Percentiles rank a stretch among this genome's conserved stretches.
Conservation (phyloP, 345 rosid species). For the Moricandia moricandioides region DNA sequence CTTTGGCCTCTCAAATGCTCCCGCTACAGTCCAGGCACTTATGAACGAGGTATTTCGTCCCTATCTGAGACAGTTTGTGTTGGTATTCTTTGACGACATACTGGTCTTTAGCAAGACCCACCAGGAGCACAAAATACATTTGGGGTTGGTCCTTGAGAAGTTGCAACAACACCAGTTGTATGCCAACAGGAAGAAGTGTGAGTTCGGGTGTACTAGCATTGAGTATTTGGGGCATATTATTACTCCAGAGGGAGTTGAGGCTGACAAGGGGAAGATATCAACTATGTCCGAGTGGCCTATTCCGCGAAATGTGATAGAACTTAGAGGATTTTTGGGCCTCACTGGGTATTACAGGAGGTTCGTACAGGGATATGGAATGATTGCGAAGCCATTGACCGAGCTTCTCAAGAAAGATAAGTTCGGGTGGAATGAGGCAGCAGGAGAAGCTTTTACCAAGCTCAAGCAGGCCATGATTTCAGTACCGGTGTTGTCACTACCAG, state of each 20-base stretch:
- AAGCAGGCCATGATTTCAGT: too few species aligned
- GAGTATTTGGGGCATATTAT: background rate
- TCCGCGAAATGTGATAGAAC: background rate
- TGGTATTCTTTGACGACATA: background rate
- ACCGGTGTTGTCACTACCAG: too few species aligned
- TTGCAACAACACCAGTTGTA: background rate
- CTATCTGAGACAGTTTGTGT: background rate
- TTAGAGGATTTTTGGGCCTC: background rate
- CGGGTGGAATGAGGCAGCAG: too few species aligned
- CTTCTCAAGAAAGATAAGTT: background rate
- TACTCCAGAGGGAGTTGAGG: background rate
- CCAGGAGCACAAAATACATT: background rate
- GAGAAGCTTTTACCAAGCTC: too few species aligned
- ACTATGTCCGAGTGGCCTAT: background rate
- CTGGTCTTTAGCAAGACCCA: background rate
- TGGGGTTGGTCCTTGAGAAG: background rate
- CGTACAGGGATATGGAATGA: background rate
- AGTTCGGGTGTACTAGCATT: background rate
- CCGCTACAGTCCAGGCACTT: background rate
- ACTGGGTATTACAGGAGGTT: background rate
- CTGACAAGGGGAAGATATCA: background rate
- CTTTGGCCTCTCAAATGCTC: background rate
- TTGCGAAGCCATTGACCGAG: background rate
- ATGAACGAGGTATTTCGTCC: background rate
- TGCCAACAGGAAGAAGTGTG: background rate